Evolutionary conservation across 192 early-diverging fungal genomes (phyloP), one percentile per base, ranked within the genome.

Genomic region (Geranomyces variabilis): DNA sequence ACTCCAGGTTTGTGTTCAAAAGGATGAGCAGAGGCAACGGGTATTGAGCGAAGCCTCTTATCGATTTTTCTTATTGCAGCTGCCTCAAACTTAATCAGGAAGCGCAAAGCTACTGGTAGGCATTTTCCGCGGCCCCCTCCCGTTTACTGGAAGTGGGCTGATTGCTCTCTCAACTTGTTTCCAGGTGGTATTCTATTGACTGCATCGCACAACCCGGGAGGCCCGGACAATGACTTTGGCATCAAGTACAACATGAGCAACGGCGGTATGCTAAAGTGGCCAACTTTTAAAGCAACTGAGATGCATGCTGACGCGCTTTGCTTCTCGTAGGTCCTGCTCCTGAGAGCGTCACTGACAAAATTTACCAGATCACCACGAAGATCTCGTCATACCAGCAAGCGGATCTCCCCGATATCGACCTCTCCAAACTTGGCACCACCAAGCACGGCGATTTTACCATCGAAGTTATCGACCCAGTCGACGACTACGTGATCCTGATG

Each of bases 161-260:
- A 19, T 47, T 47, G 19, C 10, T 47, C 17, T 53, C 24, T 53
- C 24, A 6, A 7, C 51, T 7, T 53, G n/a, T 15, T n/a, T 53
- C n/a, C 24, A 87, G 89, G 93, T 75, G 96, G 96, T 56, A 96
- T 99, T 57, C 86, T 99, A 55, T 81, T 99, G 71, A 97, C 95
- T n/a, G 97, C 97, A 14, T 96, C 95, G 31, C 97, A 99, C 84
- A 99, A 99, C 83, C 96, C 97, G 21, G 97, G 97, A 58, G 97
- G 97, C 56, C 97, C 97, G 29, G 85, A 94, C 33, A 91, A 94
- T 71, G 97, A 99, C 80, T 99, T 99, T 88, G 97, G 97, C 59
- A 96, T 99, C 80, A 99, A 99, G 82, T 99, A 93, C 82, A 99
- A 99, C 81, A 90, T 91, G 69, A 83, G 86, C 85, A 99, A 96